Conservation (phyloP, 345 rosid species). For the Cardiospermum halicacabum region DNA sequence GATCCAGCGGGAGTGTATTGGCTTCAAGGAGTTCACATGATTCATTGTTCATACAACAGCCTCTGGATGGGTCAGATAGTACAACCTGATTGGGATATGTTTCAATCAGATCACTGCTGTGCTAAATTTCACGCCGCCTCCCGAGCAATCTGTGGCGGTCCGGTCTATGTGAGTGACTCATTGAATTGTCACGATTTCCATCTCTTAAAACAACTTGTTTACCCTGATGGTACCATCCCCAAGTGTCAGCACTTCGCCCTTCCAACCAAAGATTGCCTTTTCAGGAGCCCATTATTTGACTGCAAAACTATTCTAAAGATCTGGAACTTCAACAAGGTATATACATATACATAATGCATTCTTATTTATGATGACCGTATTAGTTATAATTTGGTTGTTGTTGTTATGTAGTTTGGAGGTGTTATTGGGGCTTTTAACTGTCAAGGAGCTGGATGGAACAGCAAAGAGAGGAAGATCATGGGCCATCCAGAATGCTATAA, state of each 20-base stretch:
- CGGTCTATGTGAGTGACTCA: slow-evolving; percentile 73
- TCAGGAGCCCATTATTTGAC: slow-evolving; percentile 79
- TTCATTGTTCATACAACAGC: slow-evolving; percentile 91
- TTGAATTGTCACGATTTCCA: slow-evolving; percentile 67
- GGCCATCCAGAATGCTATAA: slow-evolving; percentile 69
- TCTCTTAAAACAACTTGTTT: slow-evolving; percentile 63
- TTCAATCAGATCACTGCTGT: slow-evolving; percentile 82
- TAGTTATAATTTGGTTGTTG: too few relatives aligned
- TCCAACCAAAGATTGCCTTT: slow-evolving; percentile 84
- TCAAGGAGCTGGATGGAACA: slow-evolving; percentile 94
- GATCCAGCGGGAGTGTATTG: slow-evolving; percentile 88
- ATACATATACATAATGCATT: neutral
- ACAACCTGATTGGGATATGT: slow-evolving; percentile 98
- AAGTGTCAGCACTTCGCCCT: slow-evolving; percentile 72
- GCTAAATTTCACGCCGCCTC: slow-evolving; percentile 88
- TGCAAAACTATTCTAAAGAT: slow-evolving; percentile 64
- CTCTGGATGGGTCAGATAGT: slow-evolving; percentile 89
- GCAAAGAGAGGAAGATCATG: slow-evolving; percentile 42
- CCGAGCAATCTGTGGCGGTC: slow-evolving; percentile 88
- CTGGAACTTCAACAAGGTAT: slow-evolving; percentile 87
- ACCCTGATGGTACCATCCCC: slow-evolving; percentile 78
- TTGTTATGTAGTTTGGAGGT: slow-evolving; percentile 60
- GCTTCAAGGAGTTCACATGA: slow-evolving; percentile 89
- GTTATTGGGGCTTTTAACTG: slow-evolving; percentile 91
- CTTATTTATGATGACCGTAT: neutral